Conservation (phyloP, 2,329 filamentous ascomycete species). For the Didymella keratinophila region DNA sequence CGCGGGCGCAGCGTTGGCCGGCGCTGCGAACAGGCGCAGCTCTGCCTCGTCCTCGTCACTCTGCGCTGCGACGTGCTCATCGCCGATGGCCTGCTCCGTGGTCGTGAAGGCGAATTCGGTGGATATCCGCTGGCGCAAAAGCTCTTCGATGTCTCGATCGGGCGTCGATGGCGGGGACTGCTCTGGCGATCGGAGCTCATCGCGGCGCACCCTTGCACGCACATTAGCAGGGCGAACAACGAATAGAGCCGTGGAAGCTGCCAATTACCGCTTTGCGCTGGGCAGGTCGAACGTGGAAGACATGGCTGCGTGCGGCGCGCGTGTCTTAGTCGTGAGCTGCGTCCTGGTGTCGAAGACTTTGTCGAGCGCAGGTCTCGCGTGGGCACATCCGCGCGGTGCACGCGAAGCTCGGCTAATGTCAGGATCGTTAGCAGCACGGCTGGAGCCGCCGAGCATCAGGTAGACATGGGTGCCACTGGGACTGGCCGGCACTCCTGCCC, state of each 20-base stretch:
- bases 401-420: constrained; percentile 8
- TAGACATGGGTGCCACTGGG: background rate
- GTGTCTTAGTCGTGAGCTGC: constrained; percentile 6
- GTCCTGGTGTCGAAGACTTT: constrained; percentile 1
- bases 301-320: constrained; percentile 23
- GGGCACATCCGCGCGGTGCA: constrained; percentile 1
- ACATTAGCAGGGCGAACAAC: background rate
- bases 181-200: constrained; percentile 45
- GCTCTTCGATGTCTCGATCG: constrained; percentile 42
- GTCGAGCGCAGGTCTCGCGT: constrained; percentile 10
- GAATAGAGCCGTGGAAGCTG: background rate
- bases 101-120: constrained; percentile 39
- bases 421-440: constrained; percentile 13
- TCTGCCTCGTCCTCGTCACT: constrained; percentile 44
- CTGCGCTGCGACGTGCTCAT: constrained; percentile 11
- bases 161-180: constrained; percentile 47
- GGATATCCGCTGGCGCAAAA: constrained; percentile 38
- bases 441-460: background rate
- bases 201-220: constrained; percentile 41
- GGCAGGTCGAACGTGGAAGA: constrained; percentile 34
- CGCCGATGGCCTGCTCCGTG: constrained; percentile 5
- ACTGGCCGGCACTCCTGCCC: background rate
- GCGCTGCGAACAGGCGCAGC: constrained; percentile 46
- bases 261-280: constrained; percentile 36
- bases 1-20: constrained; percentile 30